Conservation (phyloP, 148 eudicot genomes). For the Pouteria glomerata region DNA sequence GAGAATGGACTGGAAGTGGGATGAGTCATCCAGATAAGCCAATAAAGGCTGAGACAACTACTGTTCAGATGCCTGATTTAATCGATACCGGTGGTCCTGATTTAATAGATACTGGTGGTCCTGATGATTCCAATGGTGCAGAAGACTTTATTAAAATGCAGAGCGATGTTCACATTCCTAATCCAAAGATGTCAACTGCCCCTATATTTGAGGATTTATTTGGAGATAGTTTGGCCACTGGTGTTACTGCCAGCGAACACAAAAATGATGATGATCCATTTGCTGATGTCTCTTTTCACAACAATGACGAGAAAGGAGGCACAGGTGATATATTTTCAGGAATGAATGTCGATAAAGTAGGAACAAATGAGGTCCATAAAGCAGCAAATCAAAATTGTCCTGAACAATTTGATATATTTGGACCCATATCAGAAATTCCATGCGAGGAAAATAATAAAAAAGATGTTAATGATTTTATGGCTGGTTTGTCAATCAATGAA, state of each 20-base stretch:
- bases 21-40: constrained; percentile 36
- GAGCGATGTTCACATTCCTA: constrained; percentile 26
- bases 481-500: constrained; percentile 53
- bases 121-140: constrained; percentile 43
- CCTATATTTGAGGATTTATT: constrained; percentile 73
- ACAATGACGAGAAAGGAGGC: constrained; percentile 40
- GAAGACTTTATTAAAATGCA: constrained; percentile 36
- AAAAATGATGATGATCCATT: constrained; percentile 74
- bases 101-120: constrained; percentile 74
- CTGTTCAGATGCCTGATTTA: constrained; percentile 72
- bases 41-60: constrained; percentile 28
- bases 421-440: constrained; percentile 40
- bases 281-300: constrained; percentile 85
- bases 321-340: constrained; percentile 74
- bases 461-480: constrained; percentile 51
- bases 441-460: constrained; percentile 22
- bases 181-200: constrained; percentile 28
- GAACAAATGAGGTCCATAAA: constrained; percentile 20
- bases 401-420: constrained; percentile 62
- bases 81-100: constrained; percentile 69
- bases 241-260: constrained; percentile 34
- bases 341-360: constrained; percentile 46
- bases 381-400: constrained; percentile 22
- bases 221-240: constrained; percentile 43
- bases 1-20: constrained; percentile 38